phyloP scores from a whole-genome alignment of 140 eudicot genomes.

The Artemisia princeps region DNA sequence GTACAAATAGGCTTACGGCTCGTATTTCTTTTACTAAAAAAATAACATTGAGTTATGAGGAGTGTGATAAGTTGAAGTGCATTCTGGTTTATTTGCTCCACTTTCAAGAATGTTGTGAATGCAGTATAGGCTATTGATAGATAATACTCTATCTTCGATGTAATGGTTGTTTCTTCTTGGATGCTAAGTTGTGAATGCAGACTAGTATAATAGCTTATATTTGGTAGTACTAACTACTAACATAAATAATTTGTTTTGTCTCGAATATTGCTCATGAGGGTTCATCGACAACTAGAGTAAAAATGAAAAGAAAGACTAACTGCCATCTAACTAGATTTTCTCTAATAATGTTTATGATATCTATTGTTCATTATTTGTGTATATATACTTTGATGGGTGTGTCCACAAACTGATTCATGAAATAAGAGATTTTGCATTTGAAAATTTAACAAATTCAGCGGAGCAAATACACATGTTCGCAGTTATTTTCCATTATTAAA shows the following conservation, averaged over 20 bases:
- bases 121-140: neutral
- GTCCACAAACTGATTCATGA: conserved; percentile 12
- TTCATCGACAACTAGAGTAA: neutral
- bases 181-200: neutral
- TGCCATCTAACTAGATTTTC: neutral
- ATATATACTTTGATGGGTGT: conserved; percentile 5
- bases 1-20: neutral
- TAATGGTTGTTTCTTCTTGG: neutral
- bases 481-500: neutral
- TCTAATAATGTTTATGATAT: neutral
- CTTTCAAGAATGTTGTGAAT: neutral
- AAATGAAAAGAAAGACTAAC: neutral
- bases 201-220: neutral
- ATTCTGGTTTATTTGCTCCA: neutral
- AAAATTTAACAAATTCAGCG: neutral
- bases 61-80: neutral
- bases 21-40: neutral
- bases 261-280: neutral
- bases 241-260: conserved; percentile 3
- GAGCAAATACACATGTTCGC: neutral
- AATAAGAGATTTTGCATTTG: neutral
- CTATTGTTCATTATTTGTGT: neutral
- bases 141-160: neutral
- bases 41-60: neutral
- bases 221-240: neutral